Conservation (phyloP, 2,329 filamentous ascomycete species). For the Lachnellula cervina region DNA sequence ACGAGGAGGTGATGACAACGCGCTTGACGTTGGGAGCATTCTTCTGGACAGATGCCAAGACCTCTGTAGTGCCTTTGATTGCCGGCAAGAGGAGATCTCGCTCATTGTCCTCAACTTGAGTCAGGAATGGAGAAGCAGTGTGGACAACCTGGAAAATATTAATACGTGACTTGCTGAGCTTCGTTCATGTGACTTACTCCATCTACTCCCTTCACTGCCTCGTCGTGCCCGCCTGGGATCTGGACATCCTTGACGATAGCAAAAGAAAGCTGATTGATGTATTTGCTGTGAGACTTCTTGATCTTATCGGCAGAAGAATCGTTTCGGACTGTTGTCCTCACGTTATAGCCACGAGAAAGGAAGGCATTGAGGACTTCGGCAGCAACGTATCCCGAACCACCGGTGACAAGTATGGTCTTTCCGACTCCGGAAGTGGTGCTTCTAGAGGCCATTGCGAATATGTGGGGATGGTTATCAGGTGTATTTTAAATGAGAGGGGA, state of each 20-base stretch:
- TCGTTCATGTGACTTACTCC: slow-evolving; percentile 41
- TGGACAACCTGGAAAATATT: slow-evolving; percentile 49
- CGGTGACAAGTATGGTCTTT: slow-evolving; percentile 25
- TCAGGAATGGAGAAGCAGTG: slow-evolving; percentile 54
- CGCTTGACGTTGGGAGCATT: slow-evolving; percentile 33
- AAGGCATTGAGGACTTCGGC: slow-evolving; percentile 45
- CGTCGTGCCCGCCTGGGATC: slow-evolving; percentile 62
- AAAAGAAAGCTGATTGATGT: slow-evolving; percentile 32
- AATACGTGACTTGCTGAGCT: neutral
- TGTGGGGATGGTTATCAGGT: neutral
- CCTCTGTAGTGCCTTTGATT: slow-evolving; percentile 45
- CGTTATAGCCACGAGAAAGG: slow-evolving; percentile 32
- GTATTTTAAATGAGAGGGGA: neutral
- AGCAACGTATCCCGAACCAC: slow-evolving; percentile 47
- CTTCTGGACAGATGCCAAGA: slow-evolving; percentile 42
- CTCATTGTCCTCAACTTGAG: slow-evolving; percentile 30
- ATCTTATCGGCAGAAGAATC: slow-evolving; percentile 41
- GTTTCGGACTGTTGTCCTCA: slow-evolving; percentile 42
- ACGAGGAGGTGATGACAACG: slow-evolving; percentile 56
- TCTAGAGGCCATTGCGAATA: slow-evolving; percentile 4
- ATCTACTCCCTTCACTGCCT: slow-evolving; percentile 55
- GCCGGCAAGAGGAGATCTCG: slow-evolving; percentile 46
- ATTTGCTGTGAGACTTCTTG: slow-evolving; percentile 34
- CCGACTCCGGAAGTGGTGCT: slow-evolving; percentile 10
- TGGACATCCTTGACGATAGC: slow-evolving; percentile 67